phyloP scores from a whole-genome alignment of 2,329 filamentous ascomycete genomes.

The Penicillium frequentans region DNA sequence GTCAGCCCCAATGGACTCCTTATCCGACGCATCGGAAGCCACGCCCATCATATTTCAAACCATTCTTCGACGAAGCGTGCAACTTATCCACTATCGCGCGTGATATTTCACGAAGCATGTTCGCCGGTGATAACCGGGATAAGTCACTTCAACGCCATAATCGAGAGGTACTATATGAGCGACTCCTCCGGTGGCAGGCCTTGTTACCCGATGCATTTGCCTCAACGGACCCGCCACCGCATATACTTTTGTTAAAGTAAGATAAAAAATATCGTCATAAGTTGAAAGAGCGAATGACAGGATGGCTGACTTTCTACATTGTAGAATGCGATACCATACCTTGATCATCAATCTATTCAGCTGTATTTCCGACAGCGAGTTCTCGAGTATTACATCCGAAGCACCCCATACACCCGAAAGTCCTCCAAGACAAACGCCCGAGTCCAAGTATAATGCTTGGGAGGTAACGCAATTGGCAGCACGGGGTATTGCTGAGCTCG shows the following conservation, averaged over 20 bases:
- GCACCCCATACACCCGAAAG: slow-evolving; percentile 32
- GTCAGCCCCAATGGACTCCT: slow-evolving; percentile 29
- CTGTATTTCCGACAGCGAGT: slow-evolving; percentile 23
- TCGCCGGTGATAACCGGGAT: slow-evolving; percentile 16
- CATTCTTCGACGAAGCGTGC: slow-evolving; percentile 37
- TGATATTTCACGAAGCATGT: slow-evolving; percentile 36
- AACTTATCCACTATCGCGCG: slow-evolving; percentile 36
- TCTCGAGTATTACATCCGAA: slow-evolving; percentile 16
- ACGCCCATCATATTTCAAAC: slow-evolving; percentile 27
- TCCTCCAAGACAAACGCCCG: slow-evolving; percentile 16
- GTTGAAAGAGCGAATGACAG: background rate
- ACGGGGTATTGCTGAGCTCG: slow-evolving; percentile 30
- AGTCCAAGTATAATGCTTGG: slow-evolving; percentile 21
- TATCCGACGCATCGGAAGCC: slow-evolving; percentile 34
- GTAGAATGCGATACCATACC: slow-evolving; percentile 38
- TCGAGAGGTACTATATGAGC: slow-evolving; percentile 31
- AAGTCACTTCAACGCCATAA: slow-evolving; percentile 16
- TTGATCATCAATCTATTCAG: slow-evolving; percentile 38
- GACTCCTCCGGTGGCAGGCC: slow-evolving; percentile 32
- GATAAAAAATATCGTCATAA: background rate
- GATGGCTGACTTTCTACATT: background rate
- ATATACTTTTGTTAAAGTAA: slow-evolving; percentile 34
- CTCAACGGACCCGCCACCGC: slow-evolving; percentile 28
- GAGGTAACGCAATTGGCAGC: slow-evolving; percentile 31
- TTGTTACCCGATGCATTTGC: slow-evolving; percentile 31